These are phyloP conservation scores for Russula ochroleuca DNA, from an alignment of 768 basidiomycete genomes.

Conservation along the genomic window DNA sequence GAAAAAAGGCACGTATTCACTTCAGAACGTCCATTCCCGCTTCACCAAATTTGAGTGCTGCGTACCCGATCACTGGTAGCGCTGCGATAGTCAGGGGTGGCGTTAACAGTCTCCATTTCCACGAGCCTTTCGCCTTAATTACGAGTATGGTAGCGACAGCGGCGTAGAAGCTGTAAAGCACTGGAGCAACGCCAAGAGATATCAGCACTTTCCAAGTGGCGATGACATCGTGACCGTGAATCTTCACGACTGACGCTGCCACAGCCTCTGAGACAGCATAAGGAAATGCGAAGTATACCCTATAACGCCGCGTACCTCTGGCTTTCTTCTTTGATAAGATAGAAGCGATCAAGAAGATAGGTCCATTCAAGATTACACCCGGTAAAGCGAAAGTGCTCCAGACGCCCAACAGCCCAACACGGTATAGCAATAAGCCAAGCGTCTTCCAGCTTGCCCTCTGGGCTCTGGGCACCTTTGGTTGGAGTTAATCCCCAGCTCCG, in stretches of 20 bases:
- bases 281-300: constrained; percentile 2
- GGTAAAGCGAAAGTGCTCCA: constrained; percentile 87
- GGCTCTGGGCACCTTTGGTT: constrained; percentile 70
- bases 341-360: constrained; percentile 92
- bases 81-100: constrained; percentile 69
- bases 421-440: constrained; percentile 76
- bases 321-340: constrained; percentile 81
- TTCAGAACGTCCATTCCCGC: constrained; percentile 96
- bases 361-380: constrained; percentile 84
- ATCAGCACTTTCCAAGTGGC: constrained; percentile 97
- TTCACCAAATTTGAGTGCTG: constrained; percentile 93
- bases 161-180: constrained; percentile 82
- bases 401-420: constrained; percentile 64
- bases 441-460: constrained; percentile 83
- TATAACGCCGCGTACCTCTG: constrained; percentile 50
- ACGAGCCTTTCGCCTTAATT: constrained; percentile 56
- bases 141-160: constrained; percentile 68
- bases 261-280: constrained; percentile 68
- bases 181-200: constrained; percentile 79
- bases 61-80: constrained; percentile 84
- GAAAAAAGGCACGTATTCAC: constrained; percentile 44
- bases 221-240: constrained; percentile 87
- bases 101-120: constrained; percentile 62
- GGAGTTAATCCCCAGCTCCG: constrained; percentile 7
- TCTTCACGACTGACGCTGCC: constrained; percentile 89